phyloP scores from a whole-genome alignment of 2,329 filamentous ascomycete genomes.

The Bipolaris oryzae region DNA sequence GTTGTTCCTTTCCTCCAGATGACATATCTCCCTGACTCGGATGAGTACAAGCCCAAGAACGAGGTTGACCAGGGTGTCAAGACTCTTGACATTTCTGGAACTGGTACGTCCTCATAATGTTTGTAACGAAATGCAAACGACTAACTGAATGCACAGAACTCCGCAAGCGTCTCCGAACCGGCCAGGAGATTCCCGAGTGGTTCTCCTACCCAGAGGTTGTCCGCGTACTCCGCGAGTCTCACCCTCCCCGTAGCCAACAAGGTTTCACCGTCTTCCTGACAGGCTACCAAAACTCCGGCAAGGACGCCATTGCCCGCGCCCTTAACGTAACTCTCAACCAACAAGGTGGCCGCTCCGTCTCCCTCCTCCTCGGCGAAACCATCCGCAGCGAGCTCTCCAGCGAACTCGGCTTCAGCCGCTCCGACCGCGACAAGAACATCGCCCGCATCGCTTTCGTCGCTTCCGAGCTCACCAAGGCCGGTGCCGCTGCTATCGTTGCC shows the following conservation, averaged over 20 bases:
- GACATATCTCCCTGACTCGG: slow-evolving; percentile 96
- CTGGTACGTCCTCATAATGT: slow-evolving; percentile 40
- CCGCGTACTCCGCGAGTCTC: slow-evolving; percentile 92
- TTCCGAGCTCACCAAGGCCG: slow-evolving; percentile 88
- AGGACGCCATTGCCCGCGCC: slow-evolving; percentile 94
- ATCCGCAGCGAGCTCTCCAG: slow-evolving; percentile 91
- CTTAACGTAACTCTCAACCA: slow-evolving; percentile 98
- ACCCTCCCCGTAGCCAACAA: slow-evolving; percentile 87
- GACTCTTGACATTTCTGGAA: slow-evolving; percentile 66
- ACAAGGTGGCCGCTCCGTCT: slow-evolving; percentile 92
- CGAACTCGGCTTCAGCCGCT: slow-evolving; percentile 91
- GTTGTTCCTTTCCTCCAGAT: slow-evolving; percentile 99
- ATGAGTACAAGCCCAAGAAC: slow-evolving; percentile 94
- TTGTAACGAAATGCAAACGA: background rate
- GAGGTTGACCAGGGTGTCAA: slow-evolving; percentile 82
- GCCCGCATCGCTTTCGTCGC: slow-evolving; percentile 95
- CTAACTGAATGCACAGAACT: slow-evolving; percentile 64
- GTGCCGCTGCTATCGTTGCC: slow-evolving; percentile 92
- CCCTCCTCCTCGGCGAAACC: slow-evolving; percentile 92
- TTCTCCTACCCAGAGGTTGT: slow-evolving; percentile 99
- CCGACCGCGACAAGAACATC: slow-evolving; percentile 94
- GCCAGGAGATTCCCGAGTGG: slow-evolving; percentile 96
- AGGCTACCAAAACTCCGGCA: slow-evolving; percentile 94
- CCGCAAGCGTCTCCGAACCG: slow-evolving; percentile 85
- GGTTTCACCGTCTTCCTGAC: slow-evolving; percentile 99